Evolutionary conservation across 306 rosid species (phyloP), one percentile per base, ranked within the genome.

Genomic region (Senna siamea): DNA sequence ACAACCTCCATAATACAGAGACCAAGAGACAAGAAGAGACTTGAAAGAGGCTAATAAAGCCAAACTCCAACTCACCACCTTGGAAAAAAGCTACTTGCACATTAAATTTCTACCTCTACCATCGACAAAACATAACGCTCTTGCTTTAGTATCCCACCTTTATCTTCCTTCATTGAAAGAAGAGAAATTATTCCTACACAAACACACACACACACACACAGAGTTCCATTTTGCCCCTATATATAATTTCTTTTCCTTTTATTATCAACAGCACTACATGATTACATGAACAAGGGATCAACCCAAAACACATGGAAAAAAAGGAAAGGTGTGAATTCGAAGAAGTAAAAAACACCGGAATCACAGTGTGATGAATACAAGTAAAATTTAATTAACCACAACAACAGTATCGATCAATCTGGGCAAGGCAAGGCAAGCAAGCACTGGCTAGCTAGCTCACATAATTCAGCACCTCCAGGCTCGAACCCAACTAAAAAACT

Each of bases 101-200:
- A 23, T 56, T 56, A 6, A 59, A 81, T 73, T 77, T 70, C 76
- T 58, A 35, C 46, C 52, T 51, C 32, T 66, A 26, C 58, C 66
- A 51, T 47, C 44, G 76, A 61, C 47, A 77, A 75, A 83, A 48
- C 77, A 72, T 5, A 83, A 66, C 82, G 81, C 80, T 84, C 79
- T 72, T 44, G n/a, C n/a, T n/a, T n/a, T n/a, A n/a, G n/a, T n/a
- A n/a, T n/a, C n/a, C n/a, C n/a, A n/a, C n/a, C n/a, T n/a, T n/a
- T n/a, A n/a, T n/a, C n/a, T n/a, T n/a, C 18, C 76, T 81, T 87
- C 82, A 73, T 79, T 13, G 72, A 71, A 81, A 76, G 79, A 75
- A 38, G 86, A 78, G 69, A 66, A 41, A 26, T 26, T 26, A 26
- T 26, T 26, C n/a, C n/a, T n/a, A n/a, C n/a, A n/a, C n/a, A n/a